Conservation (phyloP, 805 yeast genomes). For the Pichia thaimueangensis region DNA sequence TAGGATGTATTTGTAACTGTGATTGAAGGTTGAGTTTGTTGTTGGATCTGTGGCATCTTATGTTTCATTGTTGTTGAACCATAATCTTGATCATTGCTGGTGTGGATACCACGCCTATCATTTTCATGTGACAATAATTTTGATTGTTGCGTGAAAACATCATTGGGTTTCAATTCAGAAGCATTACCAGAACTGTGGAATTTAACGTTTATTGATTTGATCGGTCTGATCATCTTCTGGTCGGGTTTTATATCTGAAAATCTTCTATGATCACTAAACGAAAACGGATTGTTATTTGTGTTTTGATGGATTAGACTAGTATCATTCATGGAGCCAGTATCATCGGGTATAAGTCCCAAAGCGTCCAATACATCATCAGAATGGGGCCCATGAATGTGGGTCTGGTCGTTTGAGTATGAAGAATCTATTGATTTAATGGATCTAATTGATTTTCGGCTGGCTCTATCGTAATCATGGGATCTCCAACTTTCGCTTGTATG, state of each 20-base stretch:
- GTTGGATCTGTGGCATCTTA: background rate
- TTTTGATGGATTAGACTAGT: background rate
- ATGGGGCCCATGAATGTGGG: background rate
- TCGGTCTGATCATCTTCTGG: constrained; percentile 8
- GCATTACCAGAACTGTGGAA: background rate
- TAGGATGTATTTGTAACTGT: background rate
- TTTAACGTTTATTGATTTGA: background rate
- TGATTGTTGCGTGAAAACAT: constrained; percentile 9
- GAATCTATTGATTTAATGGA: too few species aligned
- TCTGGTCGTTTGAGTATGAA: background rate
- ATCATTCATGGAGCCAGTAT: too few species aligned
- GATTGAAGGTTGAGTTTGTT: background rate
- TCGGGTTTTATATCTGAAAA: constrained; percentile 3
- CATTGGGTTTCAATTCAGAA: background rate
- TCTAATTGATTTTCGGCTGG: background rate
- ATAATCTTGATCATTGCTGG: background rate
- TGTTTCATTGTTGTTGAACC: background rate
- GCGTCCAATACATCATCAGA: constrained; percentile 13
- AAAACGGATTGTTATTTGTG: too few species aligned
- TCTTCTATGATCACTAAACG: constrained; percentile 9
- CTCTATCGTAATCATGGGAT: background rate
- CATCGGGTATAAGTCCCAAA: constrained; percentile 12
- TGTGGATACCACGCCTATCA: constrained; percentile 2
- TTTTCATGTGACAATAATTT: constrained; percentile 1
- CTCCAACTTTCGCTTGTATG: too few species aligned